A percentile compares a stretch with the other conserved stretches of the same genome.
phyloP scores from a whole-genome alignment of 371 early-diverging fungal species.

The Haplosporangium sp. region DNA sequence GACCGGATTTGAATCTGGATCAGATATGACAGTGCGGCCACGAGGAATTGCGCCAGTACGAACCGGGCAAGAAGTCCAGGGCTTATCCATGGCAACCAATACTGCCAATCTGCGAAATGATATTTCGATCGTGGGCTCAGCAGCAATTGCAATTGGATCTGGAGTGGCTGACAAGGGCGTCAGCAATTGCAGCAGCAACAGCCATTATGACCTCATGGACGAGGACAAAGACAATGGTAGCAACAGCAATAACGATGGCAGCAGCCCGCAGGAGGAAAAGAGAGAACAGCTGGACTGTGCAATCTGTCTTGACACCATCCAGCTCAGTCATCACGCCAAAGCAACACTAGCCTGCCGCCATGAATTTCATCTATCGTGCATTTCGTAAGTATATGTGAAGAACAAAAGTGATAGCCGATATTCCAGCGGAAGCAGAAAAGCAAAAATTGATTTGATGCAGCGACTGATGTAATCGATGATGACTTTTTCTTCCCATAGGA shows the following conservation, averaged over 20 bases:
- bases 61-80: too few relatives aligned
- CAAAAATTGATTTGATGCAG: neutral
- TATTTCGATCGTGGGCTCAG: too few relatives aligned
- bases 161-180: neutral
- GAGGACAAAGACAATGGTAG: neutral
- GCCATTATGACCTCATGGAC: neutral
- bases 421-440: neutral
- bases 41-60: too few relatives aligned
- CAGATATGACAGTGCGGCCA: too few relatives aligned
- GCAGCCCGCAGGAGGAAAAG: neutral
- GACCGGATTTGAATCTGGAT: too few relatives aligned
- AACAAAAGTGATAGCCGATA: neutral
- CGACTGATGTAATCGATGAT: too few relatives aligned
- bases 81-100: too few relatives aligned
- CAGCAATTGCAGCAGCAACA: slow-evolving; percentile 1
- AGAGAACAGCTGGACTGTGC: slow-evolving; percentile 24
- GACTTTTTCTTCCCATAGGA: slow-evolving; percentile 12
- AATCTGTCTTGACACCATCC: slow-evolving; percentile 37
- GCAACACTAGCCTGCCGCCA: slow-evolving; percentile 42
- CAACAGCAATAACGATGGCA: neutral
- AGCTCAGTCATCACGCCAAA: slow-evolving; percentile 32
- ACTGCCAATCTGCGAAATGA: too few relatives aligned
- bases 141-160: neutral
- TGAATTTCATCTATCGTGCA: slow-evolving; percentile 50
- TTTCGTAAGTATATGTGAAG: slow-evolving; percentile 27